Evolutionary conservation across 148 eudicot genomes (phyloP).

Genomic region (Chenopodium suecicum): DNA sequence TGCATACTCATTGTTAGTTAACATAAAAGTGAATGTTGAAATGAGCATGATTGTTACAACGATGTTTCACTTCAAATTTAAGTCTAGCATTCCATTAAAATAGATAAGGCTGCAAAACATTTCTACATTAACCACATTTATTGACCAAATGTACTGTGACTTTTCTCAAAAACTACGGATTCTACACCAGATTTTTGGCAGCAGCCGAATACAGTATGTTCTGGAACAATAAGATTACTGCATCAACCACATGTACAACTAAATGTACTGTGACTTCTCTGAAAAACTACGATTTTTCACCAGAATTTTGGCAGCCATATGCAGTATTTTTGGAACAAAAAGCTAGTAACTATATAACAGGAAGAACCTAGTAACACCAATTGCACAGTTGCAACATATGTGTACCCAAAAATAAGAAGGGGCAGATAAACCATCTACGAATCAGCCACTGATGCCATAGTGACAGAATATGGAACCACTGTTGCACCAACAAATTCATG

Average conservation of each 20-base stretch:
- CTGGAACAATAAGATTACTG: not conserved
- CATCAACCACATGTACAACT: not conserved
- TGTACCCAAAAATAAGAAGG: not conserved
- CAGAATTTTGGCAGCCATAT: not conserved
- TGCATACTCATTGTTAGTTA: not conserved
- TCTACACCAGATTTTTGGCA: not conserved
- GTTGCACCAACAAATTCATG: conserved; percentile 15
- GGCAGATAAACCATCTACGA: not conserved
- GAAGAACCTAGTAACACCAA: not conserved
- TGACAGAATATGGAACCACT: conserved; percentile 26
- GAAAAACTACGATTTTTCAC: not conserved
- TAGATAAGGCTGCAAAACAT: not conserved
- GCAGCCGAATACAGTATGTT: not conserved
- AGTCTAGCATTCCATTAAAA: not conserved
- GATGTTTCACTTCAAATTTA: not conserved
- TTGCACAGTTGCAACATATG: not conserved
- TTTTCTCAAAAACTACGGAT: not conserved
- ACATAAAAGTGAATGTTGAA: not conserved
- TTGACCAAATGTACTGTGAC: not conserved
- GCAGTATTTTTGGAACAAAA: not conserved
- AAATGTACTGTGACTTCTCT: not conserved
- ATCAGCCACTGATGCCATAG: conserved; percentile 19
- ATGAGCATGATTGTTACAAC: not conserved
- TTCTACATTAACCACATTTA: not conserved
- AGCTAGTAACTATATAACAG: not conserved